A percentile compares a stretch with the other conserved stretches of the same genome.
Conservation (phyloP, 371 early-diverging fungal species). For the Mucor sp. region DNA sequence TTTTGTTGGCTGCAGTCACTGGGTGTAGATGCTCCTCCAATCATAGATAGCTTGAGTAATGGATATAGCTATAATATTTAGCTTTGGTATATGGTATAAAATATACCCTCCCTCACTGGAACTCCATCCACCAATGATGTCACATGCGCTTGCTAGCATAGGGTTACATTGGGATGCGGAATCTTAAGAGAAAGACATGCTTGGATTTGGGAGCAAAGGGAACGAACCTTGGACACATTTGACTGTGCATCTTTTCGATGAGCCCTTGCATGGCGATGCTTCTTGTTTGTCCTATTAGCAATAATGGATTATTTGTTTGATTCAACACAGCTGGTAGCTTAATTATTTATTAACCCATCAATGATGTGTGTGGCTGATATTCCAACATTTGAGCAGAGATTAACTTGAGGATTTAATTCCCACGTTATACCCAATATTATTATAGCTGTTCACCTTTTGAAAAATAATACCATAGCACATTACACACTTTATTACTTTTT, state of each 20-base stretch:
- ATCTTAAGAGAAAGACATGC: not conserved
- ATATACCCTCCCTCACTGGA: slow-evolving; percentile 13
- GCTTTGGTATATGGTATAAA: slow-evolving; percentile 1
- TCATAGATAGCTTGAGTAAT: slow-evolving; percentile 2
- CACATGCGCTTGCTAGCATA: slow-evolving; percentile 3
- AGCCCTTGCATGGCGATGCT: not conserved
- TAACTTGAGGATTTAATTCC: not conserved
- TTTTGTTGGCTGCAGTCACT: slow-evolving; percentile 8
- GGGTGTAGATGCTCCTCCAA: not conserved
- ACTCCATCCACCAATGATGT: slow-evolving; percentile 3
- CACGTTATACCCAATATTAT: not conserved
- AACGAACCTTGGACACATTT: too few relatives aligned
- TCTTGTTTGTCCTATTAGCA: not conserved
- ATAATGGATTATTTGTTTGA: not conserved
- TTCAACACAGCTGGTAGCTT: not conserved
- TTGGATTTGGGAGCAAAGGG: too few relatives aligned
- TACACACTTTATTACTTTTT: slow-evolving; percentile 2
- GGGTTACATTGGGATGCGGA: slow-evolving; percentile 2
- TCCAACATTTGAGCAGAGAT: not conserved
- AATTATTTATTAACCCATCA: too few relatives aligned
- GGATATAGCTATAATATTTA: not conserved
- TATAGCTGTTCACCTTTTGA: slow-evolving; percentile 1
- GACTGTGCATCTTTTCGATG: not conserved
- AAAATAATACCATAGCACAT: slow-evolving; percentile 4
- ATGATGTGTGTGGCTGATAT: not conserved